phyloP scores from a whole-genome alignment of 495 filamentous ascomycete species.

The Parachaetomium inaequale region DNA sequence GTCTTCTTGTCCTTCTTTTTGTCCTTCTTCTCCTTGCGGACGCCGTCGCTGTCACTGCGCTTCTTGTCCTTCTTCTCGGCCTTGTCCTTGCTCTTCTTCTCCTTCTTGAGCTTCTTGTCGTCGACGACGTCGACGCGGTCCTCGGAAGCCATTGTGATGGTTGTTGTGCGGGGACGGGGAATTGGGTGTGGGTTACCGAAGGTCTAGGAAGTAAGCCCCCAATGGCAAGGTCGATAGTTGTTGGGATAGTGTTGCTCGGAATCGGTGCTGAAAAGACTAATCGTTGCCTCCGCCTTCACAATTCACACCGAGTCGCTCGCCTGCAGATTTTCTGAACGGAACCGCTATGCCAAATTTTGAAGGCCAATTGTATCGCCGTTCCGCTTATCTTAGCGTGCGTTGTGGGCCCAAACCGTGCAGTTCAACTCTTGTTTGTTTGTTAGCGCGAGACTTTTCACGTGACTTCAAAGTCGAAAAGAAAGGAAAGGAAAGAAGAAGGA shows the following conservation, averaged over 20 bases:
- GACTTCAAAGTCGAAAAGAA: neutral
- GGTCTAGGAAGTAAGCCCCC: neutral
- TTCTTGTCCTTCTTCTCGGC: conserved; percentile 74
- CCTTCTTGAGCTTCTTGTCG: conserved; percentile 68
- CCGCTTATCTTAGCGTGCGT: conserved; percentile 21
- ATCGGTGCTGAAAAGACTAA: neutral
- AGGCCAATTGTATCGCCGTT: conserved; percentile 33
- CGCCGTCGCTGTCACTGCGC: conserved; percentile 43
- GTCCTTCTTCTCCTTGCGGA: conserved; percentile 65
- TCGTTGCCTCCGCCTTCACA: neutral
- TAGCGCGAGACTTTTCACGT: too few relatives aligned
- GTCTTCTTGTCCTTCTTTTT: conserved; percentile 60
- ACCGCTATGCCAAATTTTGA: conserved; percentile 27
- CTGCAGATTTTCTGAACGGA: conserved; percentile 27
- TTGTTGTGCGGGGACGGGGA: neutral
- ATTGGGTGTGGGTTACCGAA: neutral
- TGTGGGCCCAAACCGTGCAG: too few relatives aligned
- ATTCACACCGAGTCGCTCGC: conserved; percentile 2
- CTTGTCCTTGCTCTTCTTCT: conserved; percentile 81
- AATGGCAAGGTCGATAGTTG: neutral
- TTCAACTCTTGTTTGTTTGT: too few relatives aligned
- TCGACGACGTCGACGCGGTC: conserved; percentile 39
- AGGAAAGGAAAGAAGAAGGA: too few relatives aligned
- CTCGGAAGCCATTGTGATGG: conserved; percentile 26
- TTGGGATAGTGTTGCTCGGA: neutral